phyloP scores from a whole-genome alignment of 225 moss, liverwort and hornwort genomes.

The Antitrichia curtipendula region DNA sequence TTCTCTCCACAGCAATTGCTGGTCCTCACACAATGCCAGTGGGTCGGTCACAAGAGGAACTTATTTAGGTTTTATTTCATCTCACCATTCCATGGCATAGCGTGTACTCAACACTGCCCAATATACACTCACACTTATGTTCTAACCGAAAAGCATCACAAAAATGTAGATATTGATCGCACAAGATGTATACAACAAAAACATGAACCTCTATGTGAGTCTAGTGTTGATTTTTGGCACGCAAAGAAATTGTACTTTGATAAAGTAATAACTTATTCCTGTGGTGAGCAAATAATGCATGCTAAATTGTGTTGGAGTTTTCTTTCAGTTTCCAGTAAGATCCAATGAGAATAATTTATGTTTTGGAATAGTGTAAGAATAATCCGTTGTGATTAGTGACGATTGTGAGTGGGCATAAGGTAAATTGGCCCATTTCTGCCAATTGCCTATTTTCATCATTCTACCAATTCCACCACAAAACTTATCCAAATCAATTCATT shows the following conservation, averaged over 20 bases:
- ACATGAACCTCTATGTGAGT: not conserved
- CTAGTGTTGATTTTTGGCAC: not conserved
- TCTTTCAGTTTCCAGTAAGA: no score
- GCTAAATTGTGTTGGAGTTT: not conserved
- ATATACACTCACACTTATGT: not conserved
- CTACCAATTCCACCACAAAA: no score
- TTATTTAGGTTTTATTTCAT: not conserved
- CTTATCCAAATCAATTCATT: no score
- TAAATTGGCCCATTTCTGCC: no score
- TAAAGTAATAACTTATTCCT: not conserved
- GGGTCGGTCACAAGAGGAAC: no score
- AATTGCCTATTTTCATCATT: no score
- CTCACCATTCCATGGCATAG: no score
- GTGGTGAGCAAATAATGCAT: not conserved
- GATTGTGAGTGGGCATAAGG: accelerated
- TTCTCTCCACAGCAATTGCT: not conserved
- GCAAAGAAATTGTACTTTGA: accelerated
- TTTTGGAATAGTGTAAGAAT: not conserved
- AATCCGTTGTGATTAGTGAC: accelerated
- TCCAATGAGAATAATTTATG: no score
- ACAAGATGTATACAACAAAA: not conserved
- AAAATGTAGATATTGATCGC: not conserved
- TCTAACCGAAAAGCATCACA: not conserved
- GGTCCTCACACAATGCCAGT: not conserved
- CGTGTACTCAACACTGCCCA: not conserved